Evolutionary conservation across 306 rosid genomes (phyloP).

Genomic region (Senna tora): DNA sequence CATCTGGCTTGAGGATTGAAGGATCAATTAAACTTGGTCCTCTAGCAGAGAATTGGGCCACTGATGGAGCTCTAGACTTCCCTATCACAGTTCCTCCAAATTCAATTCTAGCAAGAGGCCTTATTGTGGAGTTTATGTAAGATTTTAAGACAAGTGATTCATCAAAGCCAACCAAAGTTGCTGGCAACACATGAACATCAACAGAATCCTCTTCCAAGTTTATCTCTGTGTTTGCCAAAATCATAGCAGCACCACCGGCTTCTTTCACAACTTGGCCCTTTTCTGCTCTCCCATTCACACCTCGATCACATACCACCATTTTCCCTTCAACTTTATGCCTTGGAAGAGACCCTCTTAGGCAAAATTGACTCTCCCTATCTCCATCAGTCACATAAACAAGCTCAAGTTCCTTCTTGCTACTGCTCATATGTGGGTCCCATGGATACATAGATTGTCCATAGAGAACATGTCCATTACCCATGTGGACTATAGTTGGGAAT

Average conservation of each 20-base stretch:
- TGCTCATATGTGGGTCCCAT: conserved; percentile 34
- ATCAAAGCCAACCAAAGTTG: conserved; percentile 81
- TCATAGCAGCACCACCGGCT: conserved; percentile 91
- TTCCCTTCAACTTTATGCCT: conserved; percentile 71
- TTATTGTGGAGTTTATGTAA: conserved; percentile 69
- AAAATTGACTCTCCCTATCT: conserved; percentile 61
- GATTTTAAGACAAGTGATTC: conserved; percentile 67
- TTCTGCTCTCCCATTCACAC: conserved; percentile 83
- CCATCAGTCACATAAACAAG: conserved; percentile 58
- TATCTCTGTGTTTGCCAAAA: conserved; percentile 75
- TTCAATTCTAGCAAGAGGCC: conserved; percentile 63
- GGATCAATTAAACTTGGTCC: conserved; percentile 88
- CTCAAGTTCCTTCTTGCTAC: conserved; percentile 50
- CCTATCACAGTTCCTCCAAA: conserved; percentile 84
- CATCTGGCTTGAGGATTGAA: conserved; percentile 92
- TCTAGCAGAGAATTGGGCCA: conserved; percentile 84
- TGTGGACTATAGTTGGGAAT: conserved; percentile 71
- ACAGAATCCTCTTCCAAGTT: conserved; percentile 87
- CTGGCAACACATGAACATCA: conserved; percentile 93
- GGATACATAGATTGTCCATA: conserved; percentile 86
- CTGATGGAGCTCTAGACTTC: conserved; percentile 72
- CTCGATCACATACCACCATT: conserved; percentile 89
- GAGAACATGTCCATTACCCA: conserved; percentile 66
- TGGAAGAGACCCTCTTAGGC: conserved; percentile 81
- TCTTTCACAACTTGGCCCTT: conserved; percentile 89